These are phyloP conservation scores for Saccharomyces hybrid DNA, from an alignment of 1,139 yeast species.

Conservation along the genomic window DNA sequence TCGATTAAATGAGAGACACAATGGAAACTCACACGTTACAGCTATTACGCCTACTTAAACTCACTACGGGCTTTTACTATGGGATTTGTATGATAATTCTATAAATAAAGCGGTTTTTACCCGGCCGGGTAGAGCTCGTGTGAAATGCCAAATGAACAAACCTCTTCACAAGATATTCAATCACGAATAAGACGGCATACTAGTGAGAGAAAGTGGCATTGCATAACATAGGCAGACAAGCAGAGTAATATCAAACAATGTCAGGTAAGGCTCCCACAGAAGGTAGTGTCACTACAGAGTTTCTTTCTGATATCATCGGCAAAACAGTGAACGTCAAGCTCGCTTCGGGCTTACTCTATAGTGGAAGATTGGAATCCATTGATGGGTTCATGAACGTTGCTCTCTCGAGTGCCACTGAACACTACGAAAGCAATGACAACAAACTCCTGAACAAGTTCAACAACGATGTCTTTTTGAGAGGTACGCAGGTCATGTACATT, in stretches of 20 bases:
- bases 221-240: not conserved
- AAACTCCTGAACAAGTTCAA: conserved; percentile 52
- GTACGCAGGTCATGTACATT: conserved; percentile 72
- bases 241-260: conserved; percentile 1
- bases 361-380: conserved; percentile 71
- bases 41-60: too few relatives aligned
- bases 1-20: too few relatives aligned
- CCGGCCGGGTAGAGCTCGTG: not conserved
- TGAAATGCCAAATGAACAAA: not conserved
- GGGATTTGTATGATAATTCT: not conserved
- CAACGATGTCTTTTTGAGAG: conserved; percentile 90
- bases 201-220: not conserved
- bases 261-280: conserved; percentile 6
- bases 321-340: conserved; percentile 75
- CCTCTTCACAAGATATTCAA: not conserved
- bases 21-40: too few relatives aligned
- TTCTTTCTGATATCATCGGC: conserved; percentile 73
- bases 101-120: not conserved
- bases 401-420: conserved; percentile 67
- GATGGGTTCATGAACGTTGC: conserved; percentile 98
- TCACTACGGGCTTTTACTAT: too few relatives aligned
- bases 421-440: conserved; percentile 38
- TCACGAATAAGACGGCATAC: not conserved
- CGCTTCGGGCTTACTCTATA: conserved; percentile 80
- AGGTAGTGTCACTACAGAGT: conserved; percentile 51